phyloP scores from a whole-genome alignment of 768 basidiomycete genomes.

The Rhizopogon vulgaris region DNA sequence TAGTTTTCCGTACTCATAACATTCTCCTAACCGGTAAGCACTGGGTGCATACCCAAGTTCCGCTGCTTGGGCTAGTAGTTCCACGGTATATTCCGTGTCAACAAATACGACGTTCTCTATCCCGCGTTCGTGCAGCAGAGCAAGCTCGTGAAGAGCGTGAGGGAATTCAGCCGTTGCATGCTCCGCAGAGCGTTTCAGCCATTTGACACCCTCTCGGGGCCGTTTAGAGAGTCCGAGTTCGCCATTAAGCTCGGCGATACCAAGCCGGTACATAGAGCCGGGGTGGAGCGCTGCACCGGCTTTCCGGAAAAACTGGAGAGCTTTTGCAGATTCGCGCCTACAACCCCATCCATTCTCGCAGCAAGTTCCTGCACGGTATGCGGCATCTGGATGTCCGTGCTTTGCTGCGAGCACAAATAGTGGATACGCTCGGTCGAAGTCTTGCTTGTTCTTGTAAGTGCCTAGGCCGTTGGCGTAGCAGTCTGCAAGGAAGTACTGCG shows the following conservation, averaged over 20 bases:
- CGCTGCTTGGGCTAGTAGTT: conserved; percentile 89
- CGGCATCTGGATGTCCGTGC: conserved; percentile 92
- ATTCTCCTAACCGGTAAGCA: conserved; percentile 93
- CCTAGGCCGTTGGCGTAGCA: conserved; percentile 99
- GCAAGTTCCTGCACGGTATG: conserved; percentile 94
- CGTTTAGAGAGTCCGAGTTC: conserved; percentile 81
- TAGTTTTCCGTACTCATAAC: conserved; percentile 99
- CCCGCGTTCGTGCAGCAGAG: conserved; percentile 93
- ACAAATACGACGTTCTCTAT: conserved; percentile 96
- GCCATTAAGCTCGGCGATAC: conserved; percentile 93
- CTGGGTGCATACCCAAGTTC: conserved; percentile 96
- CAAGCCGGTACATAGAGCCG: conserved; percentile 94
- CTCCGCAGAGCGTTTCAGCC: conserved; percentile 96
- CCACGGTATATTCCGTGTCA: conserved; percentile 92
- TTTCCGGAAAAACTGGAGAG: conserved; percentile 89
- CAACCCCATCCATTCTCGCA: conserved; percentile 99
- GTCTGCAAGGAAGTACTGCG: conserved; percentile 97
- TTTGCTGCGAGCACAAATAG: conserved; percentile 95
- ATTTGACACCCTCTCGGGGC: conserved; percentile 96
- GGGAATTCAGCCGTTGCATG: conserved; percentile 93
- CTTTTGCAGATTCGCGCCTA: conserved; percentile 85
- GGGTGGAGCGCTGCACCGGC: conserved; percentile 88
- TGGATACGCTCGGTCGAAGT: conserved; percentile 96
- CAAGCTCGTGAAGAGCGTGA: conserved; percentile 92
- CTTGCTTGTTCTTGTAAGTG: conserved; percentile 82